A percentile compares a stretch with the other conserved stretches of the same genome.
Evolutionary conservation across 2,329 filamentous ascomycete genomes (phyloP).

Genomic region (Calonectria hongkongensis): DNA sequence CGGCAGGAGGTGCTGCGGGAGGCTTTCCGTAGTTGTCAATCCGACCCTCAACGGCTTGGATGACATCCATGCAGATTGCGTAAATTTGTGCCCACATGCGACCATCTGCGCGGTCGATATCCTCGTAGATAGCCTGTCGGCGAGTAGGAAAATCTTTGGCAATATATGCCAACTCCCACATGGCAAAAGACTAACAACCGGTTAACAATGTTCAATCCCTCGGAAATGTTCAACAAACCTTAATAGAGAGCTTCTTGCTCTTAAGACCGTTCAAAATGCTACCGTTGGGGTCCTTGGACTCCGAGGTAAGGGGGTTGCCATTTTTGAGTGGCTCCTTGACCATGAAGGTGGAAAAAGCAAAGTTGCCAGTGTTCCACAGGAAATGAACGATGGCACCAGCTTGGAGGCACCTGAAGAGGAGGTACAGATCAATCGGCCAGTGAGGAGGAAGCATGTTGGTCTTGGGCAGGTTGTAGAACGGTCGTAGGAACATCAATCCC

Average conservation of each 20-base stretch:
- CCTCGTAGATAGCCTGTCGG: conserved; percentile 87
- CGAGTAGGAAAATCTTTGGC: conserved; percentile 83
- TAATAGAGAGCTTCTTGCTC: conserved; percentile 86
- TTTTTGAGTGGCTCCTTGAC: conserved; percentile 89
- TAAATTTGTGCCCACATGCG: conserved; percentile 89
- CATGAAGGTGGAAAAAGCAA: conserved; percentile 87
- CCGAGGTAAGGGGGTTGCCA: conserved; percentile 86
- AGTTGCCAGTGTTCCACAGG: conserved; percentile 86
- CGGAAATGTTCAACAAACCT: conserved; percentile 66
- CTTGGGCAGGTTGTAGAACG: conserved; percentile 85
- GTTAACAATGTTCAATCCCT: conserved; percentile 45
- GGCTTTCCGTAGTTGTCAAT: conserved; percentile 78
- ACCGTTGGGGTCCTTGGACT: conserved; percentile 93
- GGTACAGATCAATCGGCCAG: conserved; percentile 74
- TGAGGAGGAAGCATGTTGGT: conserved; percentile 77
- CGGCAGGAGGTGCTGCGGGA: conserved; percentile 56
- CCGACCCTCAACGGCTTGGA: conserved; percentile 80
- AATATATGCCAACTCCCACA: conserved; percentile 93
- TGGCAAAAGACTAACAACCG: conserved; percentile 81
- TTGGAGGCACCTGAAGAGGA: conserved; percentile 73
- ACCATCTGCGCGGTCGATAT: conserved; percentile 88
- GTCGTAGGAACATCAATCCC: conserved; percentile 81
- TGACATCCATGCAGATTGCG: conserved; percentile 79
- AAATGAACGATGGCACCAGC: conserved; percentile 81
- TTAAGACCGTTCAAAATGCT: conserved; percentile 90